Evolutionary conservation across 139 green algal genomes (phyloP).

Genomic region (Picochlorum sp.): DNA sequence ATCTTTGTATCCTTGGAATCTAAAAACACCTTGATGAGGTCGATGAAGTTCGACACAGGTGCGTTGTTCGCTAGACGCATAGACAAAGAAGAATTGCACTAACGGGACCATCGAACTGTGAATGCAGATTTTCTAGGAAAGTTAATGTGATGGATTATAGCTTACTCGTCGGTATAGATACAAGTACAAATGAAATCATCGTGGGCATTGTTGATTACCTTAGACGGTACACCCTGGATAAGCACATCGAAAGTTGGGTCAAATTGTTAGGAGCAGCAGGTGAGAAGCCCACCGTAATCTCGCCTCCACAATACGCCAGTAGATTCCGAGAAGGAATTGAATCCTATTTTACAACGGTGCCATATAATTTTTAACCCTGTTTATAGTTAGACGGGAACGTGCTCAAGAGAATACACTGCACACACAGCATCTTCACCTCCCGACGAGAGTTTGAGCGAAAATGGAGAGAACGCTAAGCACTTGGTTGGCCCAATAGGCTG

Average conservation of each 20-base stretch:
- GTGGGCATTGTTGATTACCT: conserved; percentile 95
- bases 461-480: conserved; percentile 77
- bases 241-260: conserved; percentile 95
- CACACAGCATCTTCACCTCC: conserved; percentile 45
- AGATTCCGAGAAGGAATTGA: conserved; percentile 63
- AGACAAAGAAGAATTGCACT: neutral
- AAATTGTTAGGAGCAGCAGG: conserved; percentile 79
- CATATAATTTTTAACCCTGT: conserved; percentile 13
- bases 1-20: conserved; percentile 50
- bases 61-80: neutral
- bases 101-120: conserved; percentile 67
- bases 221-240: conserved; percentile 96
- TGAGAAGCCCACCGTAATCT: conserved; percentile 89
- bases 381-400: neutral
- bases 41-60: neutral
- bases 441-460: conserved; percentile 65
- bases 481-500: conserved; percentile 64
- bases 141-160: conserved; percentile 96
- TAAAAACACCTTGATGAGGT: neutral
- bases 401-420: conserved; percentile 38
- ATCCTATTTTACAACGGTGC: conserved; percentile 73
- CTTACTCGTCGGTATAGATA: conserved; percentile 78
- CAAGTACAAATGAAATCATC: conserved; percentile 49
- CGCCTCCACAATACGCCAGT: conserved; percentile 84
- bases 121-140: conserved; percentile 66